Conservation (phyloP, 2,329 filamentous ascomycete species). For the Teratosphaeria gauchensis region DNA sequence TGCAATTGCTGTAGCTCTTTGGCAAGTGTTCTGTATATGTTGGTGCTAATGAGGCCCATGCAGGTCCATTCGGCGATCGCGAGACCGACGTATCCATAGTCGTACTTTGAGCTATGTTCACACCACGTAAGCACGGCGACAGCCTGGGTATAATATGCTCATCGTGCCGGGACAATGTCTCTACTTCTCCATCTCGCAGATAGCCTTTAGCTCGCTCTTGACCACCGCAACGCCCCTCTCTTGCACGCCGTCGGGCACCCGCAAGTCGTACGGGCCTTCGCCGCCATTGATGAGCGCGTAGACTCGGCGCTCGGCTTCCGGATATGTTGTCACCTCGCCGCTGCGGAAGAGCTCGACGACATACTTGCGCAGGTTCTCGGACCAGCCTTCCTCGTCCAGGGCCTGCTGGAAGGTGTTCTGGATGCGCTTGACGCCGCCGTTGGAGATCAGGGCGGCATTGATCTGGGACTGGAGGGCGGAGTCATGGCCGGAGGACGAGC, state of each 20-base stretch:
- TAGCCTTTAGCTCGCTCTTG: slow-evolving; percentile 42
- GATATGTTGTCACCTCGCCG: slow-evolving; percentile 47
- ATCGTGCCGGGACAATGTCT: background rate
- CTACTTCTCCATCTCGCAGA: slow-evolving; percentile 33
- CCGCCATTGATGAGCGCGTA: slow-evolving; percentile 30
- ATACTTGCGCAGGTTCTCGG: slow-evolving; percentile 44
- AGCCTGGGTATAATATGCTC: background rate
- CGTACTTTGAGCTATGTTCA: background rate
- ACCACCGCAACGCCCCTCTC: slow-evolving; percentile 42
- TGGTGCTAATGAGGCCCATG: background rate
- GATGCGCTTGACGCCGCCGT: slow-evolving; percentile 45
- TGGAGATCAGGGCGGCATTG: slow-evolving; percentile 36
- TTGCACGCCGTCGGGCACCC: slow-evolving; percentile 35
- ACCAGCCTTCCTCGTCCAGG: slow-evolving; percentile 50
- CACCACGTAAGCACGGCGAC: background rate
- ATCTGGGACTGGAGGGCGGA: slow-evolving; percentile 31
- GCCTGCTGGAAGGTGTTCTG: slow-evolving; percentile 45
- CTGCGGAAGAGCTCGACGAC: slow-evolving; percentile 48
- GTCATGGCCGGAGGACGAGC: slow-evolving; percentile 31
- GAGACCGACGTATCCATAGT: background rate
- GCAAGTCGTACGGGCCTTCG: slow-evolving; percentile 5
- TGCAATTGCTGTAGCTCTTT: background rate
- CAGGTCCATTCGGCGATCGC: background rate
- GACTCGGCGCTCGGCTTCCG: slow-evolving; percentile 46
- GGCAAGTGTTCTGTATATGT: background rate